Evolutionary conservation across 306 rosid genomes (phyloP), one percentile per base, ranked within the genome.

Genomic region (Malus sieversii): DNA sequence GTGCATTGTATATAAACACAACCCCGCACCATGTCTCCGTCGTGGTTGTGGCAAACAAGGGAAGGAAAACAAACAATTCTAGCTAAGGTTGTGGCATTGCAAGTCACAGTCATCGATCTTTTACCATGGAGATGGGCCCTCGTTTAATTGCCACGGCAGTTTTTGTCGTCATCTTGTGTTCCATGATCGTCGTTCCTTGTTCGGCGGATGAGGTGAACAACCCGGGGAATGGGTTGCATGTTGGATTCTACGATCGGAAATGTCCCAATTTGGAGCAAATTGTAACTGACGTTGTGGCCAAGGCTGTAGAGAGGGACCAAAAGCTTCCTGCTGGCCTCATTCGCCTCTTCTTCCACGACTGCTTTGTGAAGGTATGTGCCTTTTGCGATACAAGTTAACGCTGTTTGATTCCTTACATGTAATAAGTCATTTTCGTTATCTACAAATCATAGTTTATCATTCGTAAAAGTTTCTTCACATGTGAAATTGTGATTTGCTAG

Each of bases 341-440:
- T 27, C 91, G 98, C 75, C 90, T 89, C 25, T 76, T 78, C 2
- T 91, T 88, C 86, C 97, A 91, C 23, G 97, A 93, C 38, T 93
- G 97, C 83, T 87, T 90, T 48, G 93, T 93, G 16, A 82, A 60
- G 51, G 97, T 93, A 80, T 10, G 6, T 15, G 55, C 55, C 20
- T 48, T 14, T 48, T 48, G 55, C 1, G 55, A 15, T 48, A 40
- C 23, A 20, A 53, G 23, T 53, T 53, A 5, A 25, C 12, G 30
- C 8, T 53, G 12, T 6, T 48, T 48, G 8, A 48, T 48, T 35
- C 55, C 20, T 48, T 48, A 15, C 8, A 48, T 48, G 55, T 5
- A 40, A 40, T 9, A 0, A 40, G 12, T 40, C 45, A 40, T 40
- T 40, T 40, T 40, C 45, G 0, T 40, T 40, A 40, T 9, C 11